Evolutionary conservation across 2,329 filamentous ascomycete genomes (phyloP).

Genomic region (Cladosporium sp.): DNA sequence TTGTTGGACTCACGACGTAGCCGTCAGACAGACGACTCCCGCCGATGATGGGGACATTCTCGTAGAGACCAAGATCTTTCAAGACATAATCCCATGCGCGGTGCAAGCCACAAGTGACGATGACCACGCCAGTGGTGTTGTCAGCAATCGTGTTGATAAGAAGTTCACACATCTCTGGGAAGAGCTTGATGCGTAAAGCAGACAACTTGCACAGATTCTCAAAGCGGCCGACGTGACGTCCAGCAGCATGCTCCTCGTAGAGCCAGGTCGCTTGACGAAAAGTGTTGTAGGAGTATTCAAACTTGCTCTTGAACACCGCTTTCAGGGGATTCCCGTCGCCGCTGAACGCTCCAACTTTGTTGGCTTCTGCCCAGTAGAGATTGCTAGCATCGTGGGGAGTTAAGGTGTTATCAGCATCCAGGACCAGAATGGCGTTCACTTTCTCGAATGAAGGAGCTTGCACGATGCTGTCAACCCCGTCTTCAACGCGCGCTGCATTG

Average conservation of each 20-base stretch:
- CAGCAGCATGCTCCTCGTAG: slow-evolving; percentile 44
- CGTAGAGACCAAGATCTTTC: slow-evolving; percentile 37
- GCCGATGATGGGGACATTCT: slow-evolving; percentile 50
- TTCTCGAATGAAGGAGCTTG: slow-evolving; percentile 35
- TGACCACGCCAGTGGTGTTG: slow-evolving; percentile 33
- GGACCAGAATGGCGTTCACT: slow-evolving; percentile 47
- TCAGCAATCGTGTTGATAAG: slow-evolving; percentile 37
- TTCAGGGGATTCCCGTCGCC: slow-evolving; percentile 51
- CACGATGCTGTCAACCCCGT: neutral
- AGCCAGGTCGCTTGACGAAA: slow-evolving; percentile 54
- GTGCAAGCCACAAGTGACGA: slow-evolving; percentile 54
- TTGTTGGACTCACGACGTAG: slow-evolving; percentile 47
- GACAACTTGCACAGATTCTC: slow-evolving; percentile 44
- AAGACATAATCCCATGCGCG: slow-evolving; percentile 55
- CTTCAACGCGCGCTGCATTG: slow-evolving; percentile 35
- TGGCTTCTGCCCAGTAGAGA: slow-evolving; percentile 52
- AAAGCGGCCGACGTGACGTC: slow-evolving; percentile 36
- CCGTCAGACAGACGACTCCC: slow-evolving; percentile 45
- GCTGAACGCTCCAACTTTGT: slow-evolving; percentile 20
- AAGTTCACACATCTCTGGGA: slow-evolving; percentile 47
- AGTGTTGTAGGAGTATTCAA: slow-evolving; percentile 51
- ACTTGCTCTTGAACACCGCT: slow-evolving; percentile 45
- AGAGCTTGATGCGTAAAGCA: slow-evolving; percentile 39
- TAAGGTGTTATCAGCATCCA: slow-evolving; percentile 59
- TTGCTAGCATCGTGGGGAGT: slow-evolving; percentile 46